Evolutionary conservation across 2,329 filamentous ascomycete species (phyloP).

Genomic region (Pseudogymnoascus sp.): DNA sequence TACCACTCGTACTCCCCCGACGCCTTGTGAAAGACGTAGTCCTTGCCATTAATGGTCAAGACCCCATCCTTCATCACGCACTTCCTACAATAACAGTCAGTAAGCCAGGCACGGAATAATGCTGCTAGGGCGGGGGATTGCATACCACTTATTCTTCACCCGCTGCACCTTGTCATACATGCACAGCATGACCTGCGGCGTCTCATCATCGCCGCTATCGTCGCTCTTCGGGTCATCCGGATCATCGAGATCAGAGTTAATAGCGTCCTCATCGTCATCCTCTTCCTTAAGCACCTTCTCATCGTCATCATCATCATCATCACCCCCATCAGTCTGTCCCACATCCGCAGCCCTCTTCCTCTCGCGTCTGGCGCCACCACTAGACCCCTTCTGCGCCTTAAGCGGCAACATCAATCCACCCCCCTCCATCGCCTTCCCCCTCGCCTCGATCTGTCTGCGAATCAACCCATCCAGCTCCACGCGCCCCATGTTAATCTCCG

Average conservation of each 20-base stretch:
- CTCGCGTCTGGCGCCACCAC: conserved; percentile 15
- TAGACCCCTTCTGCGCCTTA: conserved; percentile 31
- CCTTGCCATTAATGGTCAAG: conserved; percentile 84
- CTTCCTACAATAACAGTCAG: conserved; percentile 56
- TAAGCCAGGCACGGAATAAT: background rate
- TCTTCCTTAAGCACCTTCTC: conserved; percentile 39
- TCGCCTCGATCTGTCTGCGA: conserved; percentile 58
- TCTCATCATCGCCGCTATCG: conserved; percentile 80
- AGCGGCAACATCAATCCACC: conserved; percentile 70
- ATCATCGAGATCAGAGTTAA: conserved; percentile 97
- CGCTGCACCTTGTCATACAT: conserved; percentile 99
- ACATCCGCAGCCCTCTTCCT: background rate
- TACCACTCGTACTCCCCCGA: conserved; percentile 98
- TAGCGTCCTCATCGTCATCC: conserved; percentile 80
- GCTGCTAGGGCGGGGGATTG: background rate
- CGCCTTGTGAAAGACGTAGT: conserved; percentile 97
- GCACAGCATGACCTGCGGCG: conserved; percentile 91
- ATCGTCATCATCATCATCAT: conserved; percentile 55
- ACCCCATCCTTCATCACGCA: conserved; percentile 96
- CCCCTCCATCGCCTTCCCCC: conserved; percentile 63
- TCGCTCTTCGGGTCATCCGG: conserved; percentile 79
- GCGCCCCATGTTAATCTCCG: conserved; percentile 48
- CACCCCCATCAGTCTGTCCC: conserved; percentile 46
- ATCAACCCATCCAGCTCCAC: conserved; percentile 63
- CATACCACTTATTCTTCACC: conserved; percentile 93